Evolutionary conservation across 768 basidiomycete species (phyloP), one percentile per base, ranked within the genome.

Genomic region (Boletus vinaceobasis): DNA sequence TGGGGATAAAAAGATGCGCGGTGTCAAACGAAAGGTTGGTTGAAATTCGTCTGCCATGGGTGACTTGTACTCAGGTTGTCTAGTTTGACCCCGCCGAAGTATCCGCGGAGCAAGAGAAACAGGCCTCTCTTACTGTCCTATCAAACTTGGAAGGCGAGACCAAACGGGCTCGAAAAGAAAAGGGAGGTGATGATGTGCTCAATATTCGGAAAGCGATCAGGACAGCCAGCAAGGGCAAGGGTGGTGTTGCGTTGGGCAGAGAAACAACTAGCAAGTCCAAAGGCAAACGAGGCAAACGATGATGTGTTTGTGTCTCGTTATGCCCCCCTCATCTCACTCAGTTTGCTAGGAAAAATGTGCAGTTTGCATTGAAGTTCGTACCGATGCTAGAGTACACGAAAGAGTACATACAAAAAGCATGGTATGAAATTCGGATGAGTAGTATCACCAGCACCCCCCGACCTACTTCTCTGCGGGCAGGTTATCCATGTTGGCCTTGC

Each of bases 201-300:
- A 95, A 98, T 68, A 81, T 88, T 0, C 81, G 96, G 53, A 98
- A 98, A 70, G 95, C 95, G 0, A 84, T 98, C 23, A 78, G 88
- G 43, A 77, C 79, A 48, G 86, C 84, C 19, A 90, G 85, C 59
- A 87, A 82, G 68, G 86, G 88, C 2, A 76, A 77, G 50, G 89
- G 88, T 19, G 80, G 82, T 9, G 67, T 80, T 43, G 79, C 87
- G 3, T 68, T 90, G 32, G 83, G 78, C 4, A 71, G 79, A 43
- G 74, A 77, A 50, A 60, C 71, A 6, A 64, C 57, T 38, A 64
- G 70, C n/a, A 60, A 64, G 14, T 39, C 62, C 10, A 65, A 59
- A 35, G 49, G 61, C 13, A 70, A 68, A 36, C 60, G 70, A 55
- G 63, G 72, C 0, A 72, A 62, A 60, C 66, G 66, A 40, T 65